phyloP scores from a whole-genome alignment of 495 filamentous ascomycete genomes.

The Terfezia claveryi region DNA sequence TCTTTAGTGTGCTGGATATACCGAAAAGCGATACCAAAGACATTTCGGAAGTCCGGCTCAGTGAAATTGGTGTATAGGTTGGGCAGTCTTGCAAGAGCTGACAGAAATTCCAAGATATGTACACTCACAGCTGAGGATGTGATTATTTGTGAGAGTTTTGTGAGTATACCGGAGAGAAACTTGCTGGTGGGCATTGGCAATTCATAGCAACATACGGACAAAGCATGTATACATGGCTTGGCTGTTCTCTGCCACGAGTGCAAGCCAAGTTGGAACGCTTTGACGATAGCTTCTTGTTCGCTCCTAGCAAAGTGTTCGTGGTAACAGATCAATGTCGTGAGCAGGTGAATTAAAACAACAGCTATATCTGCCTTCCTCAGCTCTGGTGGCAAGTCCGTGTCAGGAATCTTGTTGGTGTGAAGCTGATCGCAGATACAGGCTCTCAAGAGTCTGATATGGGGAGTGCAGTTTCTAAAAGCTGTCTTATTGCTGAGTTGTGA shows the following conservation, averaged over 20 bases:
- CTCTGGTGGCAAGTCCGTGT: constrained; percentile 49
- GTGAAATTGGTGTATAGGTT: constrained; percentile 69
- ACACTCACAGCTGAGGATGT: constrained; percentile 77
- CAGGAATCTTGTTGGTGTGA: constrained; percentile 46
- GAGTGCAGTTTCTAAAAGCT: constrained; percentile 49
- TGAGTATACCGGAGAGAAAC: constrained; percentile 56
- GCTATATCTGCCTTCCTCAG: constrained; percentile 74
- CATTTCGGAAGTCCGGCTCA: constrained; percentile 68
- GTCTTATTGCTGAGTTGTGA: constrained; percentile 74
- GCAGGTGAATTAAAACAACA: constrained; percentile 62
- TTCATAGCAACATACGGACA: constrained; percentile 86
- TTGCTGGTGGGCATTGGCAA: constrained; percentile 64
- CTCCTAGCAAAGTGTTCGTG: constrained; percentile 61
- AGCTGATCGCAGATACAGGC: constrained; percentile 62
- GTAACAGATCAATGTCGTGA: constrained; percentile 72
- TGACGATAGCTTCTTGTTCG: constrained; percentile 74
- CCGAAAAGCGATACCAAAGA: constrained; percentile 85
- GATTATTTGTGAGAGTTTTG: constrained; percentile 85
- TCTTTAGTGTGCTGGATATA: constrained; percentile 61
- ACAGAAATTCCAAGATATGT: constrained; percentile 84
- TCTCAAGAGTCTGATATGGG: constrained; percentile 56
- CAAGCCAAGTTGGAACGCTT: constrained; percentile 60
- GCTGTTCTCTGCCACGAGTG: constrained; percentile 67
- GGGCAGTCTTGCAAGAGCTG: constrained; percentile 62
- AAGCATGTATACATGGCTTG: constrained; percentile 78